A percentile compares a stretch with the other conserved stretches of the same genome.
These are phyloP conservation scores for Eutypella sp. DNA, from an alignment of 2,329 filamentous ascomycete species.

Conservation along the genomic window DNA sequence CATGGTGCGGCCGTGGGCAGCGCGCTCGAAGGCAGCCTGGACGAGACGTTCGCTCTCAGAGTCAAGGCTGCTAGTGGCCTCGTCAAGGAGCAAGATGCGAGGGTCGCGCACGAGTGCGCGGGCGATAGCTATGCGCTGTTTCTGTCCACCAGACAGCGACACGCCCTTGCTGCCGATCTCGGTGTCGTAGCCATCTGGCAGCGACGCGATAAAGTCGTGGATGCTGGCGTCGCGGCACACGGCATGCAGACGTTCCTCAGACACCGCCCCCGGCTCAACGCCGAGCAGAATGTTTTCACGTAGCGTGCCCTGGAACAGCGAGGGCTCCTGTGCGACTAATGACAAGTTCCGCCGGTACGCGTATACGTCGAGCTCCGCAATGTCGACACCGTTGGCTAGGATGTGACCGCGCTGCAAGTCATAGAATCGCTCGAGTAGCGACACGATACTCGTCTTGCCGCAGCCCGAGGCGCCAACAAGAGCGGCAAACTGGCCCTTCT, in stretches of 20 bases:
- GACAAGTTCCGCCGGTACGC: constrained; percentile 61
- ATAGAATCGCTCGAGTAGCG: constrained; percentile 66
- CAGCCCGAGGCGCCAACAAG: constrained; percentile 67
- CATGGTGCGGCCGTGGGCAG: constrained; percentile 57
- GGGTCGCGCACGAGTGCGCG: constrained; percentile 64
- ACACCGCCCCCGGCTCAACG: constrained; percentile 45
- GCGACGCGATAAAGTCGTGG: constrained; percentile 63
- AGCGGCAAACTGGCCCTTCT: constrained; percentile 65
- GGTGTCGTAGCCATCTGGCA: constrained; percentile 65
- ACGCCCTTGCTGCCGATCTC: constrained; percentile 63
- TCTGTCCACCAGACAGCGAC: constrained; percentile 65
- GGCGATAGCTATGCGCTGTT: constrained; percentile 66
- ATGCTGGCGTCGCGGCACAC: constrained; percentile 60
- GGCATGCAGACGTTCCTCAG: constrained; percentile 46
- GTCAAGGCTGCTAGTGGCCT: constrained; percentile 67
- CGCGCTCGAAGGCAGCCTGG: constrained; percentile 63
- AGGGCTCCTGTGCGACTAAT: constrained; percentile 70
- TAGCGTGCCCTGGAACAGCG: constrained; percentile 58
- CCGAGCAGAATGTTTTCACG: constrained; percentile 67
- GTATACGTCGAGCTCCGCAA: constrained; percentile 53
- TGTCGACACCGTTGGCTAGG: constrained; percentile 56
- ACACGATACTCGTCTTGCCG: constrained; percentile 69
- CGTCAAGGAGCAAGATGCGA: constrained; percentile 63
- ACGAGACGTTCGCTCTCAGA: constrained; percentile 52
- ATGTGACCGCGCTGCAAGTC: constrained; percentile 60